phyloP scores from a whole-genome alignment of 1,139 yeast species.

The Suhomyces coccinellae region DNA sequence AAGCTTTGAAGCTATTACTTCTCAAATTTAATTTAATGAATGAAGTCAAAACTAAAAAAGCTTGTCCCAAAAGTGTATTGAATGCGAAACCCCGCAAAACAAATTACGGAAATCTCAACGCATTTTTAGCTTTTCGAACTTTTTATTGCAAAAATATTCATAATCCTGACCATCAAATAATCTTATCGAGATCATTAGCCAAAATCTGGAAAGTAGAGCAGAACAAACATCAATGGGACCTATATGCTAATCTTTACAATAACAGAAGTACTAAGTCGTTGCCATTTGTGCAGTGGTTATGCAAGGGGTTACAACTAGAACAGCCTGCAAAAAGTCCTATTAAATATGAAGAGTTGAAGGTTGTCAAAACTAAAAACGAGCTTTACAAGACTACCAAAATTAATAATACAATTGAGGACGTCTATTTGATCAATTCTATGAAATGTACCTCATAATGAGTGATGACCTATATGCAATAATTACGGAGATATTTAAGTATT shows the following conservation, averaged over 20 bases:
- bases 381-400: not conserved
- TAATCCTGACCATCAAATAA: constrained; percentile 24
- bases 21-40: constrained; percentile 4
- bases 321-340: not conserved
- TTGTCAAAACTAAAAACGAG: not conserved
- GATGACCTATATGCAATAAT: too few relatives aligned
- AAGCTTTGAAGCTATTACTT: constrained; percentile 1
- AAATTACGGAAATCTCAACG: constrained; percentile 23
- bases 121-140: constrained; percentile 39
- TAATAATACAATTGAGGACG: constrained; percentile 8
- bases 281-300: constrained; percentile 26
- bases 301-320: constrained; percentile 1
- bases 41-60: not conserved
- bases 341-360: not conserved
- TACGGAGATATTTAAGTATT: too few relatives aligned
- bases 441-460: too few relatives aligned
- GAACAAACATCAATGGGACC: constrained; percentile 29
- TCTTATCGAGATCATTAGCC: constrained; percentile 26
- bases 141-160: constrained; percentile 31
- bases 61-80: too few relatives aligned
- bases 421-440: constrained; percentile 2
- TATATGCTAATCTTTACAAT: constrained; percentile 34
- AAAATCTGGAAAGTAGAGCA: constrained; percentile 31
- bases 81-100: not conserved
- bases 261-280: constrained; percentile 5